Evolutionary conservation across 345 rosid species (phyloP).

Genomic region (Pugionium cornutum): DNA sequence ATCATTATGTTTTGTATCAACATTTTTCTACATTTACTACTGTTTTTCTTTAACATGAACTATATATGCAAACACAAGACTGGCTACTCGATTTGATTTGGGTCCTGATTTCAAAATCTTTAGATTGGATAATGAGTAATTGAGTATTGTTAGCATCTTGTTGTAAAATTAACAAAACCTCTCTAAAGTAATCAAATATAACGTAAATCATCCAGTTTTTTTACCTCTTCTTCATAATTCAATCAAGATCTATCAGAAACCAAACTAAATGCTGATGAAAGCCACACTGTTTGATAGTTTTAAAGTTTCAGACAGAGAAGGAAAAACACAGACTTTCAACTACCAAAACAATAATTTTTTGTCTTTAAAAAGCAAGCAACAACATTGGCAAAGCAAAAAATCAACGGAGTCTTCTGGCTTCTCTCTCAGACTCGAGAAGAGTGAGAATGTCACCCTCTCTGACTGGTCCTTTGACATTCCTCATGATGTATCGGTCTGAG

Average conservation of each 20-base stretch:
- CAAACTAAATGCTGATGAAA: too few species aligned
- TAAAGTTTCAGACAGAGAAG: too few species aligned
- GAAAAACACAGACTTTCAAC: too few species aligned
- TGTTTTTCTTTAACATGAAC: not conserved
- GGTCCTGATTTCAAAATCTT: not conserved
- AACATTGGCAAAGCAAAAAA: not conserved
- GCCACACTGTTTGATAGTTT: too few species aligned
- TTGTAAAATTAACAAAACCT: too few species aligned
- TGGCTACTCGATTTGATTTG: not conserved
- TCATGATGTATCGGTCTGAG: constrained; percentile 36
- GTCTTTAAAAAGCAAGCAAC: too few species aligned
- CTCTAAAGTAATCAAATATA: too few species aligned
- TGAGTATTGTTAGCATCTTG: not conserved
- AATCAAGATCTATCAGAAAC: too few species aligned
- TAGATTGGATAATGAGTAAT: not conserved
- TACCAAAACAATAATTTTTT: too few species aligned
- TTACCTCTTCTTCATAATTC: too few species aligned
- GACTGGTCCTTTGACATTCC: too few species aligned
- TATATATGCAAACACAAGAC: not conserved
- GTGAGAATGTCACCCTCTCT: constrained; percentile 38
- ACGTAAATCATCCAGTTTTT: too few species aligned
- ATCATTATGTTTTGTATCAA: constrained; percentile 27
- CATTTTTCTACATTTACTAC: not conserved
- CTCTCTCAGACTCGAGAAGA: constrained; percentile 47
- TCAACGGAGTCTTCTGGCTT: constrained; percentile 45